Percentiles rank a stretch among this genome's conserved stretches.
These are phyloP conservation scores for Lactuca saligna DNA, from an alignment of 129 eudicot genomes.

Conservation along the genomic window DNA sequence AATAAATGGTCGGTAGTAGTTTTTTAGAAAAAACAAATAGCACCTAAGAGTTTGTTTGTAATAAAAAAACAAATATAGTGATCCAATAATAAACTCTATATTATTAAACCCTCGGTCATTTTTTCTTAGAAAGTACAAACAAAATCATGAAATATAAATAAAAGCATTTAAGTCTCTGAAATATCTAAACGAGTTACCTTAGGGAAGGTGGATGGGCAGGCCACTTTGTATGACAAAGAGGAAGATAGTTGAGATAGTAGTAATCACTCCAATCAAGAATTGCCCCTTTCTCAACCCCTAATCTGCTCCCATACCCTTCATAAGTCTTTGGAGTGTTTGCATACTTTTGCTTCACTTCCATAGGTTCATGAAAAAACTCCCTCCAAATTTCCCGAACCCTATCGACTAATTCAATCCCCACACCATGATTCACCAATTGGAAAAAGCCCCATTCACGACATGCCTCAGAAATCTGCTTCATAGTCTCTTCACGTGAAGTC, in stretches of 20 bases:
- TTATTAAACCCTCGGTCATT: neutral
- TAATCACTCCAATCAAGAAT: slow-evolving; percentile 90
- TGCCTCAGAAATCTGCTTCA: slow-evolving; percentile 42
- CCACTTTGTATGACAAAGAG: slow-evolving; percentile 61
- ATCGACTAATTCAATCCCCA: slow-evolving; percentile 57
- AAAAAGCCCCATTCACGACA: slow-evolving; percentile 82
- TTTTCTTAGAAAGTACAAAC: neutral
- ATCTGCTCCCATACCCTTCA: slow-evolving; percentile 85
- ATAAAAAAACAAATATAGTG: neutral
- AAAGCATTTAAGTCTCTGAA: neutral
- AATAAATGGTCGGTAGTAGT: no score
- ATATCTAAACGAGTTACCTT: slow-evolving; percentile 36
- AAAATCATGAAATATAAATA: neutral
- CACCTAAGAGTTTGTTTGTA: neutral
- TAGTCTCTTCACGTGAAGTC: slow-evolving; percentile 9
- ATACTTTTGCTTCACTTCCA: slow-evolving; percentile 67
- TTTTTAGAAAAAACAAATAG: no score
- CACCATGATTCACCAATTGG: slow-evolving; percentile 74
- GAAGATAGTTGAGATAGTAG: slow-evolving; percentile 68
- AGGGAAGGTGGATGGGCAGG: slow-evolving; percentile 59
- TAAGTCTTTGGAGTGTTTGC: slow-evolving; percentile 73
- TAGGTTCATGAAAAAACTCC: slow-evolving; percentile 67
- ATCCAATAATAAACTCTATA: neutral
- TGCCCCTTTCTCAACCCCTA: slow-evolving; percentile 87
- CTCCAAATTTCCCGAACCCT: slow-evolving; percentile 61